Evolutionary conservation across 208 protist genomes (phyloP).

Genomic region (Acanthamoeba sp.): DNA sequence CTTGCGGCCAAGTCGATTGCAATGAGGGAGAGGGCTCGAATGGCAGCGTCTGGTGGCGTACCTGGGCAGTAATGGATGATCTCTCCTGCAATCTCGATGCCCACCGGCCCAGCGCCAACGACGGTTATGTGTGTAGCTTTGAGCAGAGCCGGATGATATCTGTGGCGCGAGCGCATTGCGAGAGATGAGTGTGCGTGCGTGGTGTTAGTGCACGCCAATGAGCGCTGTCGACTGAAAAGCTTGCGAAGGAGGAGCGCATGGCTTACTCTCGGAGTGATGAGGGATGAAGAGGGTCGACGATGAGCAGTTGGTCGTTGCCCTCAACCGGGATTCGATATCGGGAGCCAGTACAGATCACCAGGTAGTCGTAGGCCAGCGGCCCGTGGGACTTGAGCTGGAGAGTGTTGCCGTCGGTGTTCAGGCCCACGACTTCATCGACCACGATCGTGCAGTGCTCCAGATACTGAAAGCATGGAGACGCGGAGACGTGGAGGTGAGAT

Average conservation of each 20-base stretch:
- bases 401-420: background rate
- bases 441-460: background rate
- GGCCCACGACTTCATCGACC: background rate
- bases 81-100: slow-evolving; percentile 82
- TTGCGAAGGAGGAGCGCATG: background rate
- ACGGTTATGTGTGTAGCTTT: background rate
- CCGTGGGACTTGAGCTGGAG: background rate
- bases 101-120: slow-evolving; percentile 74
- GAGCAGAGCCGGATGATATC: background rate
- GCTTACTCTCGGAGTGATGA: background rate
- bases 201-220: no score
- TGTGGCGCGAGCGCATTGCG: background rate
- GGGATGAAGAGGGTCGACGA: background rate
- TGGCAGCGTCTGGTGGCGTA: background rate
- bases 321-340: background rate
- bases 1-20: no score
- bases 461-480: background rate
- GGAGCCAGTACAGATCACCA: background rate
- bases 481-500: background rate
- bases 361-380: background rate
- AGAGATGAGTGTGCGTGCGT: no score
- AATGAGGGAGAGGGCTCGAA: background rate
- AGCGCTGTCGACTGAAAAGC: background rate
- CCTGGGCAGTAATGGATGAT: slow-evolving; percentile 73
- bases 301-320: background rate